Percentiles rank a stretch among this genome's conserved stretches.
These are phyloP conservation scores for Penicillium sp. DNA, from an alignment of 2,329 filamentous ascomycete species.

Conservation along the genomic window DNA sequence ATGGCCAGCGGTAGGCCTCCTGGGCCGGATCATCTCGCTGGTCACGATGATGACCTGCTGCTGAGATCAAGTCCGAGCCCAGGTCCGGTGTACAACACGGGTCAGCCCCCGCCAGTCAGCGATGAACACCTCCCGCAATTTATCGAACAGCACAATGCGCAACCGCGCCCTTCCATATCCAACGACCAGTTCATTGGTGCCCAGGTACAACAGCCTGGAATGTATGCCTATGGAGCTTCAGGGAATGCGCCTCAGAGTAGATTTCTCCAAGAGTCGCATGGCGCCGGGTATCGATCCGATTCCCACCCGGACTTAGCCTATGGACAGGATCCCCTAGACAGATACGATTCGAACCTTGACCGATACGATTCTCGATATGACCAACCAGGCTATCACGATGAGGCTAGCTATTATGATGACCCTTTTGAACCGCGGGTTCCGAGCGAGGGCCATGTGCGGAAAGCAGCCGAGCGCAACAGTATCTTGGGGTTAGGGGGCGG, in stretches of 20 bases:
- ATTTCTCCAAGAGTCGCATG: conserved; percentile 33
- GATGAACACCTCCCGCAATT: conserved; percentile 81
- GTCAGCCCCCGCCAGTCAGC: conserved; percentile 75
- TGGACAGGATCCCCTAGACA: conserved; percentile 48
- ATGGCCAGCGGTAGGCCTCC: conserved; percentile 59
- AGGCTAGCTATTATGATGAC: conserved; percentile 62
- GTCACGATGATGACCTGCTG: conserved; percentile 50
- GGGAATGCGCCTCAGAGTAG: conserved; percentile 7
- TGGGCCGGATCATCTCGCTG: conserved; percentile 51
- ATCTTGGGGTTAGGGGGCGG: conserved; percentile 85
- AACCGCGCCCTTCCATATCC: conserved; percentile 79
- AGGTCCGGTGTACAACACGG: conserved; percentile 66
- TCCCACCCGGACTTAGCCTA: conserved; percentile 39
- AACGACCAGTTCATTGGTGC: conserved; percentile 93
- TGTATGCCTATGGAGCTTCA: background rate
- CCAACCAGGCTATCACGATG: conserved; percentile 69
- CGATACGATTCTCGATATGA: conserved; percentile 6
- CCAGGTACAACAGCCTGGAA: conserved; percentile 55
- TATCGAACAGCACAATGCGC: conserved; percentile 59
- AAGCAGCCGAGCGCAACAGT: conserved; percentile 80
- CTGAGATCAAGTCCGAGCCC: conserved; percentile 45
- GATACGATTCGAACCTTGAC: conserved; percentile 60
- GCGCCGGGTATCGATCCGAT: conserved; percentile 39
- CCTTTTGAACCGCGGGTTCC: conserved; percentile 36
- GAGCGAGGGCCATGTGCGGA: conserved; percentile 53